A percentile compares a stretch with the other conserved stretches of the same genome.
phyloP scores from a whole-genome alignment of 2,329 filamentous ascomycete species.

The Drechslera avenae region DNA sequence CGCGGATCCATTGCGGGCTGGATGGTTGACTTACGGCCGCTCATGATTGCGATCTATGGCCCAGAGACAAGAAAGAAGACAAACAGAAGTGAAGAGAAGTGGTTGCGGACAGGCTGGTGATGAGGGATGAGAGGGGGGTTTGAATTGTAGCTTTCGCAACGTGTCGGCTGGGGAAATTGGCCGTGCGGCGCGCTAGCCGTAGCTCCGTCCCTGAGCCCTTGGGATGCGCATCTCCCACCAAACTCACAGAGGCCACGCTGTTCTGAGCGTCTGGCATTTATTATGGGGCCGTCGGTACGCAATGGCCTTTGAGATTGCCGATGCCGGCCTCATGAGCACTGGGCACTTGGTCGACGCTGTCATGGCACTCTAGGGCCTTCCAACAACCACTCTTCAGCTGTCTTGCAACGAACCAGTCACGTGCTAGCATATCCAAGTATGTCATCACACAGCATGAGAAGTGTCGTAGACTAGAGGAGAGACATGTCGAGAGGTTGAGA shows the following conservation, averaged over 20 bases:
- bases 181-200: conserved; percentile 25
- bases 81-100: conserved; percentile 36
- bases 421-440: too few species aligned
- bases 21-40: conserved; percentile 59
- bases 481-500: too few species aligned
- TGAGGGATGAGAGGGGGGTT: conserved; percentile 40
- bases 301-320: too few species aligned
- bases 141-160: conserved; percentile 36
- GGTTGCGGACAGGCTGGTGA: conserved; percentile 34
- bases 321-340: too few species aligned
- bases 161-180: conserved; percentile 37
- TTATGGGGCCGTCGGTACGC: neutral
- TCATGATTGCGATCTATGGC: conserved; percentile 58
- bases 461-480: too few species aligned
- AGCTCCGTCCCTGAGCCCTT: conserved; percentile 33
- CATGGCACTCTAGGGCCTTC: too few species aligned
- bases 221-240: conserved; percentile 26
- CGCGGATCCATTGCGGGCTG: conserved; percentile 31
- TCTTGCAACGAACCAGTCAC: too few species aligned
- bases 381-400: neutral
- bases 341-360: too few species aligned
- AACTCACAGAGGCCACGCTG: conserved; percentile 31
- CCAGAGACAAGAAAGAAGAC: conserved; percentile 43
- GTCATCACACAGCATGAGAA: too few species aligned
- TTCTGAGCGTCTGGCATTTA: conserved; percentile 12